Percentiles rank a stretch among this genome's conserved stretches.
These are phyloP conservation scores for Erythrobasidium hasegawianum DNA, from an alignment of 1,284 basidiomycete species.

Conservation along the genomic window DNA sequence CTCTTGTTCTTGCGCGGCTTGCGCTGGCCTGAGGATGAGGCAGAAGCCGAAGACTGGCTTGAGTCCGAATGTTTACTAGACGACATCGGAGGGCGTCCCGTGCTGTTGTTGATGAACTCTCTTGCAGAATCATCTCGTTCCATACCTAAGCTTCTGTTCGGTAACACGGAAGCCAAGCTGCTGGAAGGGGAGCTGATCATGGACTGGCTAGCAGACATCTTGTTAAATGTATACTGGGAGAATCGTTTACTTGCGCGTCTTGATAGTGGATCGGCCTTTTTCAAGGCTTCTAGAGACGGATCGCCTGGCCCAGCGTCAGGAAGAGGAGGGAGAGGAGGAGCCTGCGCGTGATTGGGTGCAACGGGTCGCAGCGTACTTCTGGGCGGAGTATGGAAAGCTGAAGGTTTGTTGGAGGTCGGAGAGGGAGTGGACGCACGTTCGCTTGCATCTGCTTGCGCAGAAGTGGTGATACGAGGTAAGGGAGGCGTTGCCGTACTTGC, in stretches of 20 bases:
- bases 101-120: slow-evolving; percentile 19
- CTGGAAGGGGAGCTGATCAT: slow-evolving; percentile 20
- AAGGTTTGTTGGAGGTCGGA: slow-evolving; percentile 5
- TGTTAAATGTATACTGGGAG: slow-evolving; percentile 91
- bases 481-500: slow-evolving; percentile 37
- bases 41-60: too few relatives aligned
- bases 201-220: slow-evolving; percentile 56
- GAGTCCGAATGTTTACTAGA: too few relatives aligned
- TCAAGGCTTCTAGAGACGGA: slow-evolving; percentile 79
- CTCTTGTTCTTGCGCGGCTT: slow-evolving; percentile 19
- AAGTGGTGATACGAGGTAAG: slow-evolving; percentile 33
- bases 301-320: slow-evolving; percentile 48
- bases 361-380: slow-evolving; percentile 21
- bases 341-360: not conserved
- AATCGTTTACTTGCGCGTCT: slow-evolving; percentile 93
- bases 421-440: not conserved
- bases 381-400: slow-evolving; percentile 20
- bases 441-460: not conserved
- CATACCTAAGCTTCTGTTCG: slow-evolving; percentile 3
- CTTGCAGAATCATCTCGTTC: slow-evolving; percentile 19
- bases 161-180: slow-evolving; percentile 15
- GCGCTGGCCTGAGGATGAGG: too few relatives aligned
- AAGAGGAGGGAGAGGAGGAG: not conserved
- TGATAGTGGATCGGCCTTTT: slow-evolving; percentile 79
- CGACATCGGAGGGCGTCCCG: too few relatives aligned